Evolutionary conservation across 495 filamentous ascomycete genomes (phyloP).

Genomic region (Parathielavia hyrcaniae): DNA sequence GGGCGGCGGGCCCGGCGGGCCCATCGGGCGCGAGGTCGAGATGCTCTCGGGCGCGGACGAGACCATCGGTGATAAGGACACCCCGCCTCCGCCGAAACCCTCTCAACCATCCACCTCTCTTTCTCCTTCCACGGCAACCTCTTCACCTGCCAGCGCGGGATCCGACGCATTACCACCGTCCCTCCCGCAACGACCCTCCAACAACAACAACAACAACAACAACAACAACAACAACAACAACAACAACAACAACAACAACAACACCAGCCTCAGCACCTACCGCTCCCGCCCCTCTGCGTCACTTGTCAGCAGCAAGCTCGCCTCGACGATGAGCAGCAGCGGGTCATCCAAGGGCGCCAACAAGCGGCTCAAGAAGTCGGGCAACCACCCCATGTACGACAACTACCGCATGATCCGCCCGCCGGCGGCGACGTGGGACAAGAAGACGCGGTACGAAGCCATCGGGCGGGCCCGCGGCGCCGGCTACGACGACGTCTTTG

Average conservation of each 20-base stretch:
- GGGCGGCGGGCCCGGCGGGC: conserved; percentile 65
- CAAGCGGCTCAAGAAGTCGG: conserved; percentile 42
- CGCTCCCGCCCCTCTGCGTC: no score
- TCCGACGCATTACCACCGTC: not conserved
- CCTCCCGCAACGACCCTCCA: conserved; percentile 12
- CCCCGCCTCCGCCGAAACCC: conserved; percentile 14
- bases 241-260: no score
- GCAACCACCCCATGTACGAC: conserved; percentile 49
- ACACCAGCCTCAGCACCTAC: no score
- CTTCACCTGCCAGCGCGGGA: conserved; percentile 1
- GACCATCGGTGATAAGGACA: conserved; percentile 42
- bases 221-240: not conserved
- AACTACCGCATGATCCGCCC: conserved; percentile 55
- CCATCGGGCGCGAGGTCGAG: conserved; percentile 52
- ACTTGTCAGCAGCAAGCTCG: no score
- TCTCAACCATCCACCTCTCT: conserved; percentile 1
- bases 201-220: not conserved
- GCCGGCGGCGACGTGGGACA: conserved; percentile 67
- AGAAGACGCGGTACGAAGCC: conserved; percentile 61
- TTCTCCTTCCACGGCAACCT: conserved; percentile 1
- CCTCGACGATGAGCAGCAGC: no score
- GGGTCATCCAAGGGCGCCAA: conserved; percentile 40
- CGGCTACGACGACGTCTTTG: conserved; percentile 62
- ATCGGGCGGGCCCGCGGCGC: conserved; percentile 55
- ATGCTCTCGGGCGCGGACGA: conserved; percentile 33